Evolutionary conservation across 345 rosid genomes (phyloP), one percentile per base, ranked within the genome.

Genomic region (Mallotus nudiflorus): DNA sequence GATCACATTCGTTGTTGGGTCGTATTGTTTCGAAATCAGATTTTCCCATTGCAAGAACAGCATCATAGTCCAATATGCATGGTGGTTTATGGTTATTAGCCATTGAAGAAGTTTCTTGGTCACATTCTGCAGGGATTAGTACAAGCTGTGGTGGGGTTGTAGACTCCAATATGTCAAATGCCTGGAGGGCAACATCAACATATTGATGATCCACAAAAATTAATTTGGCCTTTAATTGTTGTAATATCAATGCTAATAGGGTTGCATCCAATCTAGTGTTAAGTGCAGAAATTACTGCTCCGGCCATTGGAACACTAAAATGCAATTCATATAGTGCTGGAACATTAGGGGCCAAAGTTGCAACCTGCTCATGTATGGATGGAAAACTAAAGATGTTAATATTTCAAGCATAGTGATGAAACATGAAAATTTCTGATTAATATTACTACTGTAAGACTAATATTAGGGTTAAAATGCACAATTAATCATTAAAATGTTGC

Each of bases 281-380:
- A 9, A 88, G 83, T 22, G 85, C 64, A 0, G 85, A 83, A 9
- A 86, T 59, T 51, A 81, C 67, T 16, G 87, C 90, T 4, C 88
- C 89, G 8, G 89, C 87, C 84, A 88, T 86, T 33, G 92, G 89
- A 44, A 84, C 87, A 20, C 84, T 85, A 51, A 85, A 88, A 55
- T 85, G 92, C 20, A 85, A 70, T 67, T 84, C 85, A 28, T 84
- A 88, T 6, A 77, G 71, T n/a, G 87, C 86, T 4, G 92, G 90
- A 37, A 88, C 20, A 73, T 88, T 88, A 15, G 90, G 90, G 13
- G 89, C 88, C 74, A 88, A 28, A 7, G 84, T 82, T 51, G 77
- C 90, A 28, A 85, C 84, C 88, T 85, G 76, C n/a, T 29, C 66
- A 71, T n/a, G 37, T 6, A 33, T n/a, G n/a, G n/a, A n/a, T n/a